Evolutionary conservation across 768 basidiomycete species (phyloP), one percentile per base, ranked within the genome.

Genomic region (Xanthoconium stramineum): DNA sequence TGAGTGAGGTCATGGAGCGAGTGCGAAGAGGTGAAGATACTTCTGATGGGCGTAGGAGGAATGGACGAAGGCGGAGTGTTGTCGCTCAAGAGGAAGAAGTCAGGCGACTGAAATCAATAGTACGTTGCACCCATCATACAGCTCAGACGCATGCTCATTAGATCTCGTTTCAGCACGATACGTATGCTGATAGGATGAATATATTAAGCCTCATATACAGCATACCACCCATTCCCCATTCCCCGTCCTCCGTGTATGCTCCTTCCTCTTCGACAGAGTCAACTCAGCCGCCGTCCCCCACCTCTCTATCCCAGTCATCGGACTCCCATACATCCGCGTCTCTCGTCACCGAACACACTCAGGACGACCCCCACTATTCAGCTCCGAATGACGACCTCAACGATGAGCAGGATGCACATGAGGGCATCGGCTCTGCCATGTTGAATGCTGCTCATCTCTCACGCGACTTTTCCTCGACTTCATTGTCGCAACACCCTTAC

Each of bases 11-110:
- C 50, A 96, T 96, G 94, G 89, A 91, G 64, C 78, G 92, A 39
- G 94, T 95, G 2, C 80, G 89, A 71, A 80, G 86, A 65, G 91
- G 91, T 5, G 93, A 94, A 71, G 89, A 92, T 65, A 84, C 82
- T 59, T 84, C 84, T 29, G 89, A 90, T 47, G 72, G 77, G n/a
- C 78, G 84, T 67, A 76, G 79, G 62, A 79, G 74, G 58, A 80
- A 76, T 63, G 82, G 81, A 32, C 80, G 88, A 60, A 82, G 86
- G 56, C 81, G 88, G 67, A 91, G 88, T 65, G 84, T 90, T 15
- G 86, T 89, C n/a, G 92, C 93, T 24, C 90, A 93, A 69, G 88
- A 91, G 69, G 94, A 95, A 65, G 94, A 96, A 78, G 86, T 94
- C 47, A 79, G 85, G 62, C 77, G 93, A 61, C 74, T 96, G 55